These are phyloP conservation scores for Urtica urens DNA, from an alignment of 306 rosid genomes.

Conservation along the genomic window DNA sequence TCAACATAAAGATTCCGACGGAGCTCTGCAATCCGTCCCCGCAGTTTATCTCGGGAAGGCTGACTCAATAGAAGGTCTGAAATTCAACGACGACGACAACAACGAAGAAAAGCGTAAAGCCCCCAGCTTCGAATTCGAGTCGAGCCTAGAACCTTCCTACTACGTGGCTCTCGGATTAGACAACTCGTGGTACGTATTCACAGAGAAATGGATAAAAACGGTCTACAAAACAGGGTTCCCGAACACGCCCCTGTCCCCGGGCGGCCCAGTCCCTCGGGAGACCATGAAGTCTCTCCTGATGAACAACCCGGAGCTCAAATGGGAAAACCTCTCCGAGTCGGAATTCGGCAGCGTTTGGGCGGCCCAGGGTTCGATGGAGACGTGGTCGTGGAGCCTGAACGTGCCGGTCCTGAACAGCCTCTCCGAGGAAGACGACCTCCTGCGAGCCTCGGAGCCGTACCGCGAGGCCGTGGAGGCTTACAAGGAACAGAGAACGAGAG, in stretches of 20 bases:
- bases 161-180: conserved; percentile 93
- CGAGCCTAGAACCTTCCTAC: conserved; percentile 46
- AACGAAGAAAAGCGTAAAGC: conserved; percentile 29
- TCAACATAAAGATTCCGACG: conserved; percentile 83
- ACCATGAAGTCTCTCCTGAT: conserved; percentile 68
- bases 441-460: conserved; percentile 46
- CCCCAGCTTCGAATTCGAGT: conserved; percentile 23
- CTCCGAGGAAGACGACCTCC: conserved; percentile 62
- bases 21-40: conserved; percentile 73
- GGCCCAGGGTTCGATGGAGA: conserved; percentile 85
- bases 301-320: conserved; percentile 74
- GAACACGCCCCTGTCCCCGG: conserved; percentile 55
- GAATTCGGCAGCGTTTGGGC: conserved; percentile 67
- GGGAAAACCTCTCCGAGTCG: conserved; percentile 80
- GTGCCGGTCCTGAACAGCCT: conserved; percentile 92
- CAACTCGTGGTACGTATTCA: conserved; percentile 82
- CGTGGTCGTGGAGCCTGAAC: conserved; percentile 98
- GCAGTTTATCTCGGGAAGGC: conserved; percentile 71
- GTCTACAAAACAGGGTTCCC: conserved; percentile 76
- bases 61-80: conserved; percentile 41
- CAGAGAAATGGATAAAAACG: conserved; percentile 83
- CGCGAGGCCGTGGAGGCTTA: conserved; percentile 39
- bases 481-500: conserved; percentile 82
- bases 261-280: conserved; percentile 81
- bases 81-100: conserved; percentile 42